These are phyloP conservation scores for Telopea speciosissima DNA, from an alignment of 177 flowering plant species.

Conservation along the genomic window DNA sequence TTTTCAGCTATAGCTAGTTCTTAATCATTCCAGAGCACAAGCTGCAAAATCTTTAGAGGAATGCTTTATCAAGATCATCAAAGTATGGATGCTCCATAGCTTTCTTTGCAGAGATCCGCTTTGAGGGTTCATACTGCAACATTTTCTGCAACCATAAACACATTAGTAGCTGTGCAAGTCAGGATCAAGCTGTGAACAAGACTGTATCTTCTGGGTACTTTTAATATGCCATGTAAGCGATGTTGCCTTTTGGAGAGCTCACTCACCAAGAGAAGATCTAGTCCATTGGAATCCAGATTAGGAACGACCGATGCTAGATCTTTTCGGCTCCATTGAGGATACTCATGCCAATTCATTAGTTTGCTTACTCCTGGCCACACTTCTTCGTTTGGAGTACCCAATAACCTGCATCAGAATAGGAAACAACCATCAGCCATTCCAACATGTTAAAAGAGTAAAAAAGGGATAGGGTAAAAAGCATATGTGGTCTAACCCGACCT, in stretches of 20 bases:
- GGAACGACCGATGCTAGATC: constrained; percentile 60
- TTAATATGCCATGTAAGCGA: no score
- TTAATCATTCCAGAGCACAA: no score
- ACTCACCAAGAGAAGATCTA: constrained; percentile 65
- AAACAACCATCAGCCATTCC: not conserved
- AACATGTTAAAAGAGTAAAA: no score
- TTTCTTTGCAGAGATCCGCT: constrained; percentile 79
- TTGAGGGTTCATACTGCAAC: constrained; percentile 76
- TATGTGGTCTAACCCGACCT: constrained; percentile 33
- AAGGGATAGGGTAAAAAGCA: no score
- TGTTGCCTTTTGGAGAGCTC: not conserved
- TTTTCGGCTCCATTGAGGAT: constrained; percentile 81
- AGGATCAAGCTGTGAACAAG: no score
- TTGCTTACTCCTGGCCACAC: constrained; percentile 88
- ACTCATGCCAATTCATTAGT: constrained; percentile 81
- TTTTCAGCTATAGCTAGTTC: no score
- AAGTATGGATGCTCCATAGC: constrained; percentile 95
- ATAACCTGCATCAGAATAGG: constrained; percentile 35
- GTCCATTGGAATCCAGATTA: constrained; percentile 49
- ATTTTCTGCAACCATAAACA: constrained; percentile 52
- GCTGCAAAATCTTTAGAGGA: constrained; percentile 22
- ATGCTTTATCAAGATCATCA: constrained; percentile 54
- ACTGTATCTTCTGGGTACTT: no score
- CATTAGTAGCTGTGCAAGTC: no score
- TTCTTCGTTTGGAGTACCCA: constrained; percentile 86